These are phyloP conservation scores for Allium fistulosum DNA, from an alignment of 106 monocot species.

Conservation along the genomic window DNA sequence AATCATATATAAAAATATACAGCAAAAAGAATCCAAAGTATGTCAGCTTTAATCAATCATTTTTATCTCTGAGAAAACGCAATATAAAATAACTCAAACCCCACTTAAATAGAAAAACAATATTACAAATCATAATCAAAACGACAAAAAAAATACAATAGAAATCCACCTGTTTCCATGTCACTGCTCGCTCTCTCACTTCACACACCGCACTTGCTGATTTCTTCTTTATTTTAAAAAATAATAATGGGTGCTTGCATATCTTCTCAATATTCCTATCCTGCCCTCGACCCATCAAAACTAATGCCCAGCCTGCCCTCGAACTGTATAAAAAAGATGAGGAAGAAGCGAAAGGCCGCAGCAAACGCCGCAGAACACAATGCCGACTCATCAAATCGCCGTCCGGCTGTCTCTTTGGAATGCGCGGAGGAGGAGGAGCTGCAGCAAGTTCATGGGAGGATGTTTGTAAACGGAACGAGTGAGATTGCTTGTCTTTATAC, in stretches of 20 bases:
- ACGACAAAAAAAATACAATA: not conserved
- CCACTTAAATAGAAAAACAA: not conserved
- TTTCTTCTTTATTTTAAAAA: not conserved
- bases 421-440: constrained; percentile 38
- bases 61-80: not conserved
- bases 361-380: not conserved
- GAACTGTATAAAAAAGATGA: not conserved
- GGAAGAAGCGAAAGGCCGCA: not conserved
- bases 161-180: constrained; percentile 5
- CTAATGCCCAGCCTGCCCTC: not conserved
- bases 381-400: not conserved
- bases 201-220: not conserved
- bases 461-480: constrained; percentile 51
- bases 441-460: constrained; percentile 35
- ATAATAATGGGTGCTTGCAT: constrained; percentile 8
- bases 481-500: constrained; percentile 53
- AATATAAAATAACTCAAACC: not conserved
- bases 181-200: constrained; percentile 6
- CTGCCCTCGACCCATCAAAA: not conserved
- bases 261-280: constrained; percentile 5
- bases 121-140: not conserved
- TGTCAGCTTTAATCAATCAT: too few species aligned
- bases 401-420: not conserved
- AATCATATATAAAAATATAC: too few species aligned
- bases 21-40: too few species aligned